Evolutionary conservation across 2,329 filamentous ascomycete species (phyloP).

Genomic region (Stachybotrys chlorohalonatus): DNA sequence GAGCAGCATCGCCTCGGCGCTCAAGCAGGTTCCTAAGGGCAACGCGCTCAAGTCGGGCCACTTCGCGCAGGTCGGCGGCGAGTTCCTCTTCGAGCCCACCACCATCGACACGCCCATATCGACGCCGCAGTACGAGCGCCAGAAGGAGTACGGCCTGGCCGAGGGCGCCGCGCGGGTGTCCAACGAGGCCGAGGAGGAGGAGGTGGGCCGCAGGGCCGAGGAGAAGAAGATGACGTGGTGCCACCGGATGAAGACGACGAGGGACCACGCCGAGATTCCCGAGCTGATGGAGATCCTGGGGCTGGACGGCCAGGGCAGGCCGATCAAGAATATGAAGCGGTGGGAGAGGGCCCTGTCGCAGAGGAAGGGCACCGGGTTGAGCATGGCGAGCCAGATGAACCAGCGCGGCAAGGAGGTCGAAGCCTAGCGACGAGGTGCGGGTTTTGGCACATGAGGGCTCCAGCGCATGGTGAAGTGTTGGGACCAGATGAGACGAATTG

Average conservation of each 20-base stretch:
- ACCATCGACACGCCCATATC: constrained; percentile 33
- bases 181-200: constrained; percentile 7
- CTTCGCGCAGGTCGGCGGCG: constrained; percentile 62
- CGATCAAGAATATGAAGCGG: constrained; percentile 29
- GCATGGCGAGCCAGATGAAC: constrained; percentile 40
- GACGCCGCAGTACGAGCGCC: constrained; percentile 30
- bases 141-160: constrained; percentile 9
- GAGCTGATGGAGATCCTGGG: constrained; percentile 57
- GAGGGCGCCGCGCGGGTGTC: constrained; percentile 4
- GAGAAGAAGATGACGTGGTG: constrained; percentile 66
- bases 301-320: constrained; percentile 32
- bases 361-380: constrained; percentile 45
- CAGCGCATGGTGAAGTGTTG: no score
- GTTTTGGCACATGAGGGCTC: no score
- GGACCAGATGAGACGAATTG: no score
- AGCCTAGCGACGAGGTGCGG: no score
- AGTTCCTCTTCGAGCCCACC: constrained; percentile 63
- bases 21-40: constrained; percentile 48
- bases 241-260: constrained; percentile 70
- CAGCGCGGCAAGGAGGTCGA: constrained; percentile 25
- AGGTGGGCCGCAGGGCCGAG: constrained; percentile 24
- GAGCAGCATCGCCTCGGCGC: constrained; percentile 46
- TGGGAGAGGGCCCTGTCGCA: constrained; percentile 36
- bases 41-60: constrained; percentile 56
- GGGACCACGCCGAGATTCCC: constrained; percentile 66